These are phyloP conservation scores for Actinomortierella ambigua DNA, from an alignment of 371 early-diverging fungal species.

Conservation along the genomic window DNA sequence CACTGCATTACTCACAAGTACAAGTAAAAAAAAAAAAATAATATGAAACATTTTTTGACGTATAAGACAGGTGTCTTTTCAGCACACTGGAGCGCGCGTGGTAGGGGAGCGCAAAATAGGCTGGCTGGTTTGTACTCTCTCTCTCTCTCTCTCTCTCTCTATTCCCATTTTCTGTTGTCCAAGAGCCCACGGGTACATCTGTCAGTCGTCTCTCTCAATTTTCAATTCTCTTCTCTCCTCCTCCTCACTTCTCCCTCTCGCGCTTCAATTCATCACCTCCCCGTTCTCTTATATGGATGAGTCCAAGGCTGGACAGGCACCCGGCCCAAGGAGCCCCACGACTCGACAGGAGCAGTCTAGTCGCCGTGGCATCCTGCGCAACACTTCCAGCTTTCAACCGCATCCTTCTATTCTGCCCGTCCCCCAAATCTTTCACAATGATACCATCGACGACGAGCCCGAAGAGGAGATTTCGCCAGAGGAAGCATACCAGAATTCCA, in stretches of 20 bases:
- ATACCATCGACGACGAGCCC: slow-evolving; percentile 8
- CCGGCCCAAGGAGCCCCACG: background rate
- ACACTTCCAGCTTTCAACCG: background rate
- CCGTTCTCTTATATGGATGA: background rate
- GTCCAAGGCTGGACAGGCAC: no score
- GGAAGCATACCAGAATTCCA: slow-evolving; percentile 22
- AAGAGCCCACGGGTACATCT: no score
- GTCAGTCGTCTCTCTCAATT: background rate
- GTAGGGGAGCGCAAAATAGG: no score
- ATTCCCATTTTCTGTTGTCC: background rate
- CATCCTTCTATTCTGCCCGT: slow-evolving; percentile 16
- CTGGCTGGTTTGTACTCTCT: background rate
- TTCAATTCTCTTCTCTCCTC: background rate
- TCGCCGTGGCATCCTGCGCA: slow-evolving; percentile 24
- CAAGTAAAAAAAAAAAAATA: no score
- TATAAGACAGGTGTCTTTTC: no score
- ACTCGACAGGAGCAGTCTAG: background rate
- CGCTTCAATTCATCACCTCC: background rate
- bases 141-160: background rate
- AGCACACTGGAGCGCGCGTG: no score
- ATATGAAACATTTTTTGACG: no score
- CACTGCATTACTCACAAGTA: no score
- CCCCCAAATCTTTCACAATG: slow-evolving; percentile 14
- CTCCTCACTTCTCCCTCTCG: background rate
- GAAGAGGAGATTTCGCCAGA: slow-evolving; percentile 17